A percentile compares a stretch with the other conserved stretches of the same genome.
Conservation (phyloP, 352 stramenopile species). For the Phytopythium aichiense region DNA sequence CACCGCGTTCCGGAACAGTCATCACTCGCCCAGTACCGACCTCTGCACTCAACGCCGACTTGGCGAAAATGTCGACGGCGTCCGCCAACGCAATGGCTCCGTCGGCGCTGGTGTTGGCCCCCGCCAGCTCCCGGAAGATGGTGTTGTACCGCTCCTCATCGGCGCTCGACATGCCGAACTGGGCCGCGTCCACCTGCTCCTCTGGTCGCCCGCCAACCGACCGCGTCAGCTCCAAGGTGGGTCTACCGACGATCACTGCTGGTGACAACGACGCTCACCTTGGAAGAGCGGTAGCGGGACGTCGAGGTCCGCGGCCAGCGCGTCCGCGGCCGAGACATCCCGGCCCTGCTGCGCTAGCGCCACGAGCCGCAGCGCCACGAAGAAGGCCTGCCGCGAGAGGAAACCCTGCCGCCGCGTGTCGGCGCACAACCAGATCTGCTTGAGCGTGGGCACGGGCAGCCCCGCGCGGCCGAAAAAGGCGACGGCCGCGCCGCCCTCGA, state of each 20-base stretch:
- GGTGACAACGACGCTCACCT: conserved; percentile 3
- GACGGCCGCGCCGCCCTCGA: conserved; percentile 21
- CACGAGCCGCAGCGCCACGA: conserved; percentile 24
- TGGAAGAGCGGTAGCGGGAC: conserved; percentile 11
- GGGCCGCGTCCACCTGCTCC: conserved; percentile 11
- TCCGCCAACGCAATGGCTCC: conserved; percentile 8
- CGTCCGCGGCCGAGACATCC: conserved; percentile 9
- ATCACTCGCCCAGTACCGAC: neutral
- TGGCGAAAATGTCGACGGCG: conserved; percentile 19
- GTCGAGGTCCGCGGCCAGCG: neutral
- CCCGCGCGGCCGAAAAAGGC: conserved; percentile 21
- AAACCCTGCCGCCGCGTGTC: conserved; percentile 15
- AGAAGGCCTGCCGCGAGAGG: conserved; percentile 12
- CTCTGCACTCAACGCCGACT: conserved; percentile 11
- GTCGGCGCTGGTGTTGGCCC: conserved; percentile 1
- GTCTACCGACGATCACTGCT: neutral
- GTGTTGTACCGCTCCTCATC: conserved; percentile 20
- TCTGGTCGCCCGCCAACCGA: conserved; percentile 3
- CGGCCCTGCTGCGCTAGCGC: conserved; percentile 23
- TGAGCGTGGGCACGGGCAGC: conserved; percentile 24
- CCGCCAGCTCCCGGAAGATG: conserved; percentile 18
- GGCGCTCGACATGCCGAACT: conserved; percentile 12
- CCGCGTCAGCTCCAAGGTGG: neutral
- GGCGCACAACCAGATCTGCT: conserved; percentile 29
- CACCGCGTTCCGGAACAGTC: neutral